phyloP scores from a whole-genome alignment of 2,329 filamentous ascomycete species.

The Neopestalotiopsis clavispora region DNA sequence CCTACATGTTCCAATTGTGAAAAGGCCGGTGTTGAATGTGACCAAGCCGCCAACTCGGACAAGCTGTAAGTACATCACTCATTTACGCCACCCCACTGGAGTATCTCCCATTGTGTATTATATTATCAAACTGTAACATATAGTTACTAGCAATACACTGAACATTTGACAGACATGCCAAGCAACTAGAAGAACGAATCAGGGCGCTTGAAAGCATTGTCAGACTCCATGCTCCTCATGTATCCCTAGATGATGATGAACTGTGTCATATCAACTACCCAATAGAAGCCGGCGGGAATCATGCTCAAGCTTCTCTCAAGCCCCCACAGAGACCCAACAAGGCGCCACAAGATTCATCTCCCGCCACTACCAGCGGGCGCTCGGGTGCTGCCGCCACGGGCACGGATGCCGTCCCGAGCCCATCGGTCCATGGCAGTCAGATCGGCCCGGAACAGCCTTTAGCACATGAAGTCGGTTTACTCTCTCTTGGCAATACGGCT shows the following conservation, averaged over 20 bases:
- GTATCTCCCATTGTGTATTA: neutral
- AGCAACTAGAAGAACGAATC: slow-evolving; percentile 10
- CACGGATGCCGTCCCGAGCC: neutral
- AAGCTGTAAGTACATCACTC: slow-evolving; percentile 7
- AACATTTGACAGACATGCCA: neutral
- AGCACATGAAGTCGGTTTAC: slow-evolving; percentile 29
- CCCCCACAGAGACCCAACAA: neutral
- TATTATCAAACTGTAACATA: neutral
- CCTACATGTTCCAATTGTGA: slow-evolving; percentile 88
- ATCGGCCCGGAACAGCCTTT: slow-evolving; percentile 20
- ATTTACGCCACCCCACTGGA: neutral
- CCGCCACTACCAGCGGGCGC: neutral
- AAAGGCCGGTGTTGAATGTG: slow-evolving; percentile 13
- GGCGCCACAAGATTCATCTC: neutral
- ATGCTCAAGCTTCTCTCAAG: neutral
- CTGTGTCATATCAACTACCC: neutral
- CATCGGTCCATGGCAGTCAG: slow-evolving; percentile 10
- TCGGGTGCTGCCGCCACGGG: neutral
- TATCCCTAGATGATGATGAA: slow-evolving; percentile 5
- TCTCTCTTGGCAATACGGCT: slow-evolving; percentile 26
- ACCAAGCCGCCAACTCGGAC: slow-evolving; percentile 13
- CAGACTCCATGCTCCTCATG: neutral
- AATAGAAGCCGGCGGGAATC: neutral
- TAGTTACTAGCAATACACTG: neutral
- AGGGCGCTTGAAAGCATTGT: slow-evolving; percentile 8